Conservation (phyloP, 345 rosid species). For the Physaria fendleri region DNA sequence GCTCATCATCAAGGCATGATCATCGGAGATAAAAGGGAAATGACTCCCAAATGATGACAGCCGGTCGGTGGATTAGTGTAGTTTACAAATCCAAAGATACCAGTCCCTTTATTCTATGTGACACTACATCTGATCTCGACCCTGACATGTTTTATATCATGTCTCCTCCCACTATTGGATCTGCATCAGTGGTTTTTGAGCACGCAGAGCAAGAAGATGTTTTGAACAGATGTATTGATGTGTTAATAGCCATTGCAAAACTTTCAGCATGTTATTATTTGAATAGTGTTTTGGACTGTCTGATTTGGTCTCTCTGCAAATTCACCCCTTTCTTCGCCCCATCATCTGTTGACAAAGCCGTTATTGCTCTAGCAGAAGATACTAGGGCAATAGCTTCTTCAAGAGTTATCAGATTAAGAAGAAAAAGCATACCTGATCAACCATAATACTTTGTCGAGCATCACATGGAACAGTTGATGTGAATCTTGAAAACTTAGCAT, state of each 20-base stretch:
- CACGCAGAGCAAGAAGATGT: constrained; percentile 67
- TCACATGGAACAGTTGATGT: constrained; percentile 35
- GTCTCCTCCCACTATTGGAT: constrained; percentile 63
- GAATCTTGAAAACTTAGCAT: constrained; percentile 26
- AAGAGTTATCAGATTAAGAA: neutral
- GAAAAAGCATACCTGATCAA: constrained; percentile 47
- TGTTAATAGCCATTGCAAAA: constrained; percentile 64
- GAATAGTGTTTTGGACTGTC: constrained; percentile 53
- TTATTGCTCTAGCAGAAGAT: no score
- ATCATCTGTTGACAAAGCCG: no score
- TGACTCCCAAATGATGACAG: constrained; percentile 50
- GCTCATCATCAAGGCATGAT: no score
- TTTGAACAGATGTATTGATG: constrained; percentile 53
- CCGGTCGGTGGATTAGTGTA: constrained; percentile 63
- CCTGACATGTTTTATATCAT: constrained; percentile 56
- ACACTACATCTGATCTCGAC: constrained; percentile 46
- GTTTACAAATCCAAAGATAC: constrained; percentile 53
- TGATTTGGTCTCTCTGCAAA: constrained; percentile 61
- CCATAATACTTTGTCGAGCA: constrained; percentile 40
- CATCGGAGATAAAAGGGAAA: no score
- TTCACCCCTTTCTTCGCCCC: no score
- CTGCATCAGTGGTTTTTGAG: constrained; percentile 68
- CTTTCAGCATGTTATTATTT: constrained; percentile 51
- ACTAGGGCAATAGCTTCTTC: no score
- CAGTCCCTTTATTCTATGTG: constrained; percentile 48